Conservation (phyloP, 108 stramenopile species). For the Skeletonema menzelii region DNA sequence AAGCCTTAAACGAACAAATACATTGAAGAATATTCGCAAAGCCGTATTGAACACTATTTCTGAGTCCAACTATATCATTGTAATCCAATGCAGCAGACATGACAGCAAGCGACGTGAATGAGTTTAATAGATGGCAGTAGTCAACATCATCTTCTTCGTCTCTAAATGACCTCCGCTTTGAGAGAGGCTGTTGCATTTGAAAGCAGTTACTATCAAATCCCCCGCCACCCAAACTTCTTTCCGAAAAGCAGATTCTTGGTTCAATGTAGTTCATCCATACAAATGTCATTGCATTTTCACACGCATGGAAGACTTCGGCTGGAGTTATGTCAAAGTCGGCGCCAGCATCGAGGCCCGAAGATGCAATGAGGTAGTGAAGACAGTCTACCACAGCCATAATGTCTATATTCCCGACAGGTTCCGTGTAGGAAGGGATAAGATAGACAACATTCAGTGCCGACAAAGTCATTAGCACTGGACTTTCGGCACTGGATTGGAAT, state of each 20-base stretch:
- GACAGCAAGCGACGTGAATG: slow-evolving; percentile 8
- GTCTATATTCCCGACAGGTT: slow-evolving; percentile 22
- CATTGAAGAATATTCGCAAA: slow-evolving; percentile 46
- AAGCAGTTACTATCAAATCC: slow-evolving; percentile 18
- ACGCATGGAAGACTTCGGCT: slow-evolving; percentile 51
- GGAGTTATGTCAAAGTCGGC: slow-evolving; percentile 27
- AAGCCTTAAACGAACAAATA: slow-evolving; percentile 56
- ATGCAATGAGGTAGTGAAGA: slow-evolving; percentile 46
- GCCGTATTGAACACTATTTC: neutral
- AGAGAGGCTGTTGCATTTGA: slow-evolving; percentile 26
- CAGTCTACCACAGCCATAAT: slow-evolving; percentile 58
- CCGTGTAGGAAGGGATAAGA: slow-evolving; percentile 50
- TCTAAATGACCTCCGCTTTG: neutral
- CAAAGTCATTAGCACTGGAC: slow-evolving; percentile 38
- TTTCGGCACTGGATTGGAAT: slow-evolving; percentile 34
- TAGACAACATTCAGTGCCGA: slow-evolving; percentile 63
- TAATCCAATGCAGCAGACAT: slow-evolving; percentile 4
- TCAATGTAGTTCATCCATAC: slow-evolving; percentile 56
- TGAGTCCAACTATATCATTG: neutral
- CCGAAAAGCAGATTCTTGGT: slow-evolving; percentile 7
- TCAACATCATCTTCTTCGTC: neutral
- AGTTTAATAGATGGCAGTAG: neutral
- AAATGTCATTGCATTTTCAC: slow-evolving; percentile 41
- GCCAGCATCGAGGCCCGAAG: slow-evolving; percentile 16
- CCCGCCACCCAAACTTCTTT: slow-evolving; percentile 5